A percentile compares a stretch with the other conserved stretches of the same genome.
Evolutionary conservation across 176 grass and related monocot species (phyloP).

Genomic region (Aegilops speltoides): DNA sequence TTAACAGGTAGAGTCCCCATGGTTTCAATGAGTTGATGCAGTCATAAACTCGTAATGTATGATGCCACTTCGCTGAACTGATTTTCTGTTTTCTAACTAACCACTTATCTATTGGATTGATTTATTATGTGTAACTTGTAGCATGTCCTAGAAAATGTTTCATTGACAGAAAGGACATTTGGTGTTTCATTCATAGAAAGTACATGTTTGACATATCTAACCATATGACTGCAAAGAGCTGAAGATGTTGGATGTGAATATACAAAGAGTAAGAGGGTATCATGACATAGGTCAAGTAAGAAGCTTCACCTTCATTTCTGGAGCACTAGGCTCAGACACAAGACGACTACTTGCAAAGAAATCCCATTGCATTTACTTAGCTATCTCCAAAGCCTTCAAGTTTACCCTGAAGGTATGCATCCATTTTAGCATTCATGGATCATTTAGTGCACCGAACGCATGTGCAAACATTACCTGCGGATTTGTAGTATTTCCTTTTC

Average conservation of each 20-base stretch:
- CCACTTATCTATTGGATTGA: no score
- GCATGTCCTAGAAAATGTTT: no score
- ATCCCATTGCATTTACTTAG: conserved; percentile 70
- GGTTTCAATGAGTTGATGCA: conserved; percentile 35
- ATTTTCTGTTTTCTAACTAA: no score
- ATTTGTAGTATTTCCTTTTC: no score
- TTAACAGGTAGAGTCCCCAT: conserved; percentile 60
- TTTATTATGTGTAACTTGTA: no score
- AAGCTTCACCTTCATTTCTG: conserved; percentile 68
- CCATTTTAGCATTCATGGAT: conserved; percentile 9
- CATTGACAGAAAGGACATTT: no score
- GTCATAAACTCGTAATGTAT: no score
- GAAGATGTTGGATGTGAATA: conserved; percentile 17
- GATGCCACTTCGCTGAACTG: no score
- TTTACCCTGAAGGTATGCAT: conserved; percentile 67
- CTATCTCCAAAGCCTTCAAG: conserved; percentile 81
- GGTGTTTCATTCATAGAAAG: no score
- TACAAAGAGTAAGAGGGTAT: not conserved
- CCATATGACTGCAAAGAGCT: not conserved
- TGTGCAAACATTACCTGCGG: no score
- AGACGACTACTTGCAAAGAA: conserved; percentile 60
- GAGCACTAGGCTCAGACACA: conserved; percentile 42
- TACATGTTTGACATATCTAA: not conserved
- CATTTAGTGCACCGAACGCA: no score
- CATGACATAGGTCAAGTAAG: not conserved